Conservation (phyloP, 2,329 filamentous ascomycete species). For the Dothiorella sarmentorum region DNA sequence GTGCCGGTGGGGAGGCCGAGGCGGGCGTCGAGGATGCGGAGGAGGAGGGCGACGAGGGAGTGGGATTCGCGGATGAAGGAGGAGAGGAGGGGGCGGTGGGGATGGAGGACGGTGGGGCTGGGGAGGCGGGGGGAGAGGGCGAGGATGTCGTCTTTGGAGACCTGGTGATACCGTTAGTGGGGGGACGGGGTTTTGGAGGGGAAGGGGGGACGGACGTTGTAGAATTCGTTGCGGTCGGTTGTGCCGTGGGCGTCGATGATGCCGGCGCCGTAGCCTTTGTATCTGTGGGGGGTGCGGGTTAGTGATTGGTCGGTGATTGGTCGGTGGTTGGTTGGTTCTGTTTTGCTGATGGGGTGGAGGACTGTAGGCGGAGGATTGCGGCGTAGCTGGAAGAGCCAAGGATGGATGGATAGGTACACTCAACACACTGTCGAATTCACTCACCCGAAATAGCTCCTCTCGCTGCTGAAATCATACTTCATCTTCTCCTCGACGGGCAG, state of each 20-base stretch:
- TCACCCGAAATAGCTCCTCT: constrained; percentile 51
- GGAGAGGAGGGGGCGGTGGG: constrained; percentile 36
- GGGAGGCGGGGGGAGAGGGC: constrained; percentile 38
- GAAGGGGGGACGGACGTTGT: constrained; percentile 43
- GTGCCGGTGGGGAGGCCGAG: constrained; percentile 43
- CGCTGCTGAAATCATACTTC: constrained; percentile 52
- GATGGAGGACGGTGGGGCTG: constrained; percentile 40
- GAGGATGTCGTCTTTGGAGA: constrained; percentile 53
- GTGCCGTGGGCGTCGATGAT: constrained; percentile 49
- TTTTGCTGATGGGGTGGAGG: too few relatives aligned
- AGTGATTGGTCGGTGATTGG: background rate
- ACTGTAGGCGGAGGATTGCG: too few relatives aligned
- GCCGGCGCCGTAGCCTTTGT: constrained; percentile 47
- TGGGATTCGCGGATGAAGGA: constrained; percentile 48
- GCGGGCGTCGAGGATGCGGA: constrained; percentile 37
- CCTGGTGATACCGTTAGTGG: constrained; percentile 24
- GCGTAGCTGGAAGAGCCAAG: too few relatives aligned
- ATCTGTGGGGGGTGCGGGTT: constrained; percentile 18
- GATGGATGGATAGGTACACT: too few relatives aligned
- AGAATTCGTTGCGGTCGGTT: constrained; percentile 53
- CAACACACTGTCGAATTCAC: too few relatives aligned
- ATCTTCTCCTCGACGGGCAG: constrained; percentile 50
- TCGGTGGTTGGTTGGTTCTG: too few relatives aligned
- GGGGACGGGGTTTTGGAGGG: background rate
- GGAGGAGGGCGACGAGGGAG: constrained; percentile 43